Evolutionary conservation across 2,329 filamentous ascomycete species (phyloP), one percentile per base, ranked within the genome.

Genomic region (Pseudocercospora macadamiae): DNA sequence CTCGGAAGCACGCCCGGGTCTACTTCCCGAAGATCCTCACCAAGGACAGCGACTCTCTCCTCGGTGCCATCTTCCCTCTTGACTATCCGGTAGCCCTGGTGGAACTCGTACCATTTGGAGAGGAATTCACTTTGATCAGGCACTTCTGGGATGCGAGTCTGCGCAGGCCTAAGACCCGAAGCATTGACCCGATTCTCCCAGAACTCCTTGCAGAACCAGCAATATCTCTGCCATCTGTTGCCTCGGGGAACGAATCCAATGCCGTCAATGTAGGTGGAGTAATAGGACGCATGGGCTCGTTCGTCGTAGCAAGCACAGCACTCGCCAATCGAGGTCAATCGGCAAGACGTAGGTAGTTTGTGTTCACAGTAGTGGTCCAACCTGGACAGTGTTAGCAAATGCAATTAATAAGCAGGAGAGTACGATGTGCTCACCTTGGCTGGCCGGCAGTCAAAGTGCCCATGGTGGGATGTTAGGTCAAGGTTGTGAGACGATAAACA

Each of bases 151-250:
- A 82, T 77, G 14, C 75, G 72, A 8, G 80, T 80, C 58, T 80
- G 75, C 2, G 69, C 71, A 1, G 75, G 70, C n/a, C 74, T 67
- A 23, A 81, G 66, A 4, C 78, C 75, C 14, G 76, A 76, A 4
- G 73, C 74, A 7, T 71, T 70, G 16, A 81, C 71, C 16, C 80
- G 65, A 54, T 79, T 77, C 51, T 72, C 74, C 80, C 80, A 82
- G 68, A 80, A 82, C 48, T 79, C 77, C 68, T 79, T 78, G 61
- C 80, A 82, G 63, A 77, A 80, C 79, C 79, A 81, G 62, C 80
- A 82, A 59, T 82, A 82, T 55, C 76, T 70, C 63, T 82, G 77
- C 79, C 79, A 81, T 36, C 80, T 64, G 4, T 75, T 79, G 2
- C 79, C 80, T 21, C 78, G 71, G 32, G 76, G 73, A 4, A 81